Evolutionary conservation across 2,329 filamentous ascomycete species (phyloP), one percentile per base, ranked within the genome.

Genomic region (Ceratocystis colombiana): DNA sequence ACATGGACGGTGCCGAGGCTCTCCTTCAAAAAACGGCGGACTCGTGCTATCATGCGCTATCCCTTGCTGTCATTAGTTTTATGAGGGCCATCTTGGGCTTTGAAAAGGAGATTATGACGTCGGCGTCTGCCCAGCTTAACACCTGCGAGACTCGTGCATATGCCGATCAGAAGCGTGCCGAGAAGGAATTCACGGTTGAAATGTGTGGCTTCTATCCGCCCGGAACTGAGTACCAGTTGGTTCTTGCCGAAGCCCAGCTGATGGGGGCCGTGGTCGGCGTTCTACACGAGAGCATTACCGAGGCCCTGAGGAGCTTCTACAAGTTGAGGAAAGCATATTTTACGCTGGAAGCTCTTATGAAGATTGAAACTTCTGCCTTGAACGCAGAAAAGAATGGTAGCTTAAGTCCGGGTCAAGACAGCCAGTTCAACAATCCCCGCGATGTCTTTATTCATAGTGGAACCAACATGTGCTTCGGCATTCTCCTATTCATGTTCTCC

Each of bases 381-480:
- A 71, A 61, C 44, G 44, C 71, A 0, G 64, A 64, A 1, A 68
- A 65, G 25, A 63, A 69, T 5, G 65, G 62, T 59, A 12, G 25
- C 8, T 20, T 45, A 1, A 20, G 20, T 48, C 57, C 30, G 5
- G 55, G 44, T 1, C 17, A 44, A 12, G 45, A 33, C 17, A 30
- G n/a, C 5, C n/a, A 57, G 22, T 62, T 65, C 37, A 55, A 48
- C 46, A 85, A 92, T 68, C 85, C 89, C 0, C 83, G 93, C 20
- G 93, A 97, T 74, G 77, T 88, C 25, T 99, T 96, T 73, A 86
- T 96, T 46, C 90, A 96, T 74, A 92, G 90, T 0, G 93, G 91
- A 8, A 84, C 87, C 4, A 94, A 89, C 73, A 87, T 96, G 75
- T 96, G 91, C 75, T 96, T 92, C 71, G 94, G 94, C 2, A 82